phyloP scores from a whole-genome alignment of 257 asterid genomes.

The Solanum pinnatisectum region DNA sequence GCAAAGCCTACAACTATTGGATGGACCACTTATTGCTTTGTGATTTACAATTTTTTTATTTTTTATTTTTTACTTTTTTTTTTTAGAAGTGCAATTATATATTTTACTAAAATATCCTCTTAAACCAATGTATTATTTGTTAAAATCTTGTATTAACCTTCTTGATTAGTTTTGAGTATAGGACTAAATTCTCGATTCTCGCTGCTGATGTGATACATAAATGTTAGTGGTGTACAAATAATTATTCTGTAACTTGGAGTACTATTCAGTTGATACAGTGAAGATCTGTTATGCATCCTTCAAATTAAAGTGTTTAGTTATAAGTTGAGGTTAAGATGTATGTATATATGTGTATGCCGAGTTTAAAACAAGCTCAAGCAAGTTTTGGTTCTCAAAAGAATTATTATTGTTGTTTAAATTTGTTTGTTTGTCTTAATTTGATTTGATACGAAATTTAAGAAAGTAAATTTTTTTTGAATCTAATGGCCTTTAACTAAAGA shows the following conservation, averaged over 20 bases:
- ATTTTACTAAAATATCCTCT: background rate
- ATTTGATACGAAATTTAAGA: no score
- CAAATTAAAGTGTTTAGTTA: background rate
- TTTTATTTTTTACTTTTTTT: background rate
- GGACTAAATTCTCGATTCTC: background rate
- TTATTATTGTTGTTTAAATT: no score
- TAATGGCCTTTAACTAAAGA: background rate
- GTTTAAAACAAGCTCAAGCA: background rate
- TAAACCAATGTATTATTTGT: background rate
- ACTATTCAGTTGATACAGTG: background rate
- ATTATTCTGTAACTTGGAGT: no score
- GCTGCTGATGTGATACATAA: no score
- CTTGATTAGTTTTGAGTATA: background rate
- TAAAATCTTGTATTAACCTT: background rate
- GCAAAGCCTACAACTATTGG: slow-evolving; percentile 14
- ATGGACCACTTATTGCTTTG: slow-evolving; percentile 22
- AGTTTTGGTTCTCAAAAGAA: background rate
- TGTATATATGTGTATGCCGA: background rate
- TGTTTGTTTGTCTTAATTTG: no score
- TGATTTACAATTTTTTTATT: background rate
- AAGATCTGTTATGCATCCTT: background rate
- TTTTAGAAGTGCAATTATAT: background rate
- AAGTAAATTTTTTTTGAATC: no score
- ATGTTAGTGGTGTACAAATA: no score
- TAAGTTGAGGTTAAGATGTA: background rate